Evolutionary conservation across 345 rosid species (phyloP).

Genomic region (Clausena lansium): DNA sequence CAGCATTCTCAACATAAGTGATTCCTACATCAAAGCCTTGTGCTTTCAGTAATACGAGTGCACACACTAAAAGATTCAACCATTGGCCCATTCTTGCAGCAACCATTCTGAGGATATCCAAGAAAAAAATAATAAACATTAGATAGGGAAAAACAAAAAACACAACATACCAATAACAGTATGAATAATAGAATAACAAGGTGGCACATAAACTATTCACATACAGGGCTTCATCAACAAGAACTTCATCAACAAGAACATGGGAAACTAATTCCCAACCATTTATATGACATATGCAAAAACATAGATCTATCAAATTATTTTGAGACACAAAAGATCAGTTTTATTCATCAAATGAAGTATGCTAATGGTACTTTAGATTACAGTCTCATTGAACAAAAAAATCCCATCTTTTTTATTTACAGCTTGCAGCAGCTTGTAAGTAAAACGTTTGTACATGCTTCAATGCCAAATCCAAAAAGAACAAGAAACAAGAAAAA

Average conservation of each 20-base stretch:
- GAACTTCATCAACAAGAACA: neutral
- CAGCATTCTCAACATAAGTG: constrained; percentile 60
- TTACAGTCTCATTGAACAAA: too few species aligned
- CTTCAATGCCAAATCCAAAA: neutral
- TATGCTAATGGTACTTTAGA: neutral
- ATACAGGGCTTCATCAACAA: neutral
- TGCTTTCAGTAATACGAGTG: constrained; percentile 37
- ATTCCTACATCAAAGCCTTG: constrained; percentile 54
- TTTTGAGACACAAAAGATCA: neutral
- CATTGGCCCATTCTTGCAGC: constrained; percentile 45
- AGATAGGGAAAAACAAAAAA: neutral
- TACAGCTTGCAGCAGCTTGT: neutral
- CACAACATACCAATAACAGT: constrained; percentile 7
- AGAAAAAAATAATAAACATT: neutral
- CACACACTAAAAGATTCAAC: constrained; percentile 36
- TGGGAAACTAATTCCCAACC: neutral
- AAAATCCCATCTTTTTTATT: neutral
- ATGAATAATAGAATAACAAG: neutral
- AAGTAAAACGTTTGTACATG: neutral
- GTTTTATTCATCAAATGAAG: neutral
- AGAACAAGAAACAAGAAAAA: neutral
- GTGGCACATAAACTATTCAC: neutral
- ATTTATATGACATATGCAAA: neutral
- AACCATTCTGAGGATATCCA: constrained; percentile 55
- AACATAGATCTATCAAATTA: constrained; percentile 9